Evolutionary conservation across 1,284 basidiomycete genomes (phyloP).

Genomic region (Acaromyces ingoldii): DNA sequence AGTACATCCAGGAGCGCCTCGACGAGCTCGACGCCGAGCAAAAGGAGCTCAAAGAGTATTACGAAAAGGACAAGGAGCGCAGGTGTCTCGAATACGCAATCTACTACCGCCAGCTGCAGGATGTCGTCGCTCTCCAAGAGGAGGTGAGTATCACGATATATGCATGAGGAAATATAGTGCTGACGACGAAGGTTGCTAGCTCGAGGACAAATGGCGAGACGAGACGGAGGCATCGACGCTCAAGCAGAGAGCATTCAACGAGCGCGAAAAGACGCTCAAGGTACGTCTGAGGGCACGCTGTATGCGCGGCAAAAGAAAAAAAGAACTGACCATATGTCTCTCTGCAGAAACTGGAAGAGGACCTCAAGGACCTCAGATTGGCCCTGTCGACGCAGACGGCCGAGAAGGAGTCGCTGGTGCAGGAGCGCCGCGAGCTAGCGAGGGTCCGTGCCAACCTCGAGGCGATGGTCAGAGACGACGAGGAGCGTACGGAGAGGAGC

Average conservation of each 20-base stretch:
- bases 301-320: not conserved
- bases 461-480: slow-evolving; percentile 72
- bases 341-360: not conserved
- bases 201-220: slow-evolving; percentile 62
- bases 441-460: slow-evolving; percentile 68
- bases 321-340: not conserved
- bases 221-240: slow-evolving; percentile 79
- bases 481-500: slow-evolving; percentile 51
- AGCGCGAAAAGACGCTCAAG: slow-evolving; percentile 75
- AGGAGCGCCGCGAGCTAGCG: slow-evolving; percentile 59
- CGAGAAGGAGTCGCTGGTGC: slow-evolving; percentile 67
- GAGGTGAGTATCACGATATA: slow-evolving; percentile 57
- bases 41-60: slow-evolving; percentile 92
- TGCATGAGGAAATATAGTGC: not conserved
- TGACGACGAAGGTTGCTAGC: slow-evolving; percentile 36
- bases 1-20: slow-evolving; percentile 84
- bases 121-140: slow-evolving; percentile 76
- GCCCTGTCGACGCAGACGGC: slow-evolving; percentile 57
- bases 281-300: slow-evolving; percentile 54
- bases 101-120: slow-evolving; percentile 82
- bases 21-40: slow-evolving; percentile 93
- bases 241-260: slow-evolving; percentile 72
- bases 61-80: slow-evolving; percentile 88
- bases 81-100: slow-evolving; percentile 92
- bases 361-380: not conserved